Percentiles rank a stretch among this genome's conserved stretches.
These are phyloP conservation scores for Elsinoe perseae DNA, from an alignment of 2,329 filamentous ascomycete species.

Conservation along the genomic window DNA sequence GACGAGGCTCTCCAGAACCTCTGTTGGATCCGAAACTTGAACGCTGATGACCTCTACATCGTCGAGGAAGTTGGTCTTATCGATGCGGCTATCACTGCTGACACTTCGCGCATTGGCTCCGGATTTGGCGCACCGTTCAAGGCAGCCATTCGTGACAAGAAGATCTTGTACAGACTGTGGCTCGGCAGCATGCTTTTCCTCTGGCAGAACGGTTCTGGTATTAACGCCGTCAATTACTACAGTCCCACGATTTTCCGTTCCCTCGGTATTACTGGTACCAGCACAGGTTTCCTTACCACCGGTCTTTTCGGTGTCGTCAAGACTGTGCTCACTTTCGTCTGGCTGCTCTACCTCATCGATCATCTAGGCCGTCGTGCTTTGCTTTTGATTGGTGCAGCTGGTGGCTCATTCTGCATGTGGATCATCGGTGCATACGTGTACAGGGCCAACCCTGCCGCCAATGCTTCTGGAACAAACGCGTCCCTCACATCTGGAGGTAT, in stretches of 20 bases:
- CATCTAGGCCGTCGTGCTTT: constrained; percentile 54
- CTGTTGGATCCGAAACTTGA: constrained; percentile 58
- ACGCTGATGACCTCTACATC: constrained; percentile 55
- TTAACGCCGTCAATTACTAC: constrained; percentile 75
- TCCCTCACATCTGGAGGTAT: constrained; percentile 44
- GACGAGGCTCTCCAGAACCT: constrained; percentile 37
- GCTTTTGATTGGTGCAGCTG: constrained; percentile 56
- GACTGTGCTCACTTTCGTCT: constrained; percentile 59
- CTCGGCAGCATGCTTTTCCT: constrained; percentile 33
- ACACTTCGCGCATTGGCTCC: constrained; percentile 54
- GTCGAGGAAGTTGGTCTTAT: constrained; percentile 65
- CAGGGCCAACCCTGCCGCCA: constrained; percentile 39
- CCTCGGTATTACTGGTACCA: constrained; percentile 55
- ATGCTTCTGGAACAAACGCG: constrained; percentile 21
- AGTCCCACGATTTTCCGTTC: constrained; percentile 60
- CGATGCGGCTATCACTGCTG: constrained; percentile 60
- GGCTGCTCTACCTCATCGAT: constrained; percentile 63
- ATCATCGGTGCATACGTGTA: constrained; percentile 54
- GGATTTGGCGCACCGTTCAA: constrained; percentile 70
- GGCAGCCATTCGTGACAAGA: constrained; percentile 31
- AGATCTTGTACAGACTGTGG: constrained; percentile 20
- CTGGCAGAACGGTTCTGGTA: constrained; percentile 69
- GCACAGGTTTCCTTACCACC: constrained; percentile 56
- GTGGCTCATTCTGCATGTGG: constrained; percentile 58
- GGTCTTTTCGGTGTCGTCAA: constrained; percentile 73